These are phyloP conservation scores for Iberis pinnata DNA, from an alignment of 345 rosid genomes.

Conservation along the genomic window DNA sequence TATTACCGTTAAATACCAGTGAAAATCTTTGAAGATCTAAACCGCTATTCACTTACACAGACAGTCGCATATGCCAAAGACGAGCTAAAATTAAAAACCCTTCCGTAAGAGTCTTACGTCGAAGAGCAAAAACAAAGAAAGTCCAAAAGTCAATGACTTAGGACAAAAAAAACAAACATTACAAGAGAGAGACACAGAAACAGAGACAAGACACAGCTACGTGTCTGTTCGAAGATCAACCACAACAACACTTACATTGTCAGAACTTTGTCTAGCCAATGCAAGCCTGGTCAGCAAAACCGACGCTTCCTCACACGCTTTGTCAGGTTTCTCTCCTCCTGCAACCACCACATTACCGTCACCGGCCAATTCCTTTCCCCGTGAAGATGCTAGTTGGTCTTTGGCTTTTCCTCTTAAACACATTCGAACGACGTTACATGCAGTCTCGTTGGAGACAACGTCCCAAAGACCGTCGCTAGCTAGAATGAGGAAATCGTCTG, in stretches of 20 bases:
- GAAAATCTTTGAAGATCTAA: constrained; percentile 22
- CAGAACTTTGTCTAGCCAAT: constrained; percentile 67
- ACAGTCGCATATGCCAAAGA: constrained; percentile 4
- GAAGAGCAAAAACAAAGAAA: constrained; percentile 23
- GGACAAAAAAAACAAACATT: constrained; percentile 18
- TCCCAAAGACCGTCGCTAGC: constrained; percentile 96
- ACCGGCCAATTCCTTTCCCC: constrained; percentile 13
- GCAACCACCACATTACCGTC: constrained; percentile 1
- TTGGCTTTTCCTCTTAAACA: constrained; percentile 37
- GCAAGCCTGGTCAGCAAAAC: constrained; percentile 68
- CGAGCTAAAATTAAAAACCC: constrained; percentile 23
- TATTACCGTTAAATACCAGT: constrained; percentile 13
- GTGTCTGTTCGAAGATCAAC: constrained; percentile 63
- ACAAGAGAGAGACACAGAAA: constrained; percentile 3
- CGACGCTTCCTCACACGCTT: constrained; percentile 63
- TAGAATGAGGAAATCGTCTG: constrained; percentile 69
- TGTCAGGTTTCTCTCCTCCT: constrained; percentile 30
- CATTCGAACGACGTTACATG: constrained; percentile 65
- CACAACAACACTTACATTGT: constrained; percentile 90
- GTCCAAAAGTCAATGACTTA: constrained; percentile 25
- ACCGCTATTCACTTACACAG: constrained; percentile 10
- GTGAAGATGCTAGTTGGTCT: constrained; percentile 6
- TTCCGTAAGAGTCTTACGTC: constrained; percentile 14
- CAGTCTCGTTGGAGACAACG: constrained; percentile 75
- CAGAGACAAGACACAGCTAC: constrained; percentile 26